phyloP scores from a whole-genome alignment of 352 stramenopile genomes.

The Peronospora destructor region DNA sequence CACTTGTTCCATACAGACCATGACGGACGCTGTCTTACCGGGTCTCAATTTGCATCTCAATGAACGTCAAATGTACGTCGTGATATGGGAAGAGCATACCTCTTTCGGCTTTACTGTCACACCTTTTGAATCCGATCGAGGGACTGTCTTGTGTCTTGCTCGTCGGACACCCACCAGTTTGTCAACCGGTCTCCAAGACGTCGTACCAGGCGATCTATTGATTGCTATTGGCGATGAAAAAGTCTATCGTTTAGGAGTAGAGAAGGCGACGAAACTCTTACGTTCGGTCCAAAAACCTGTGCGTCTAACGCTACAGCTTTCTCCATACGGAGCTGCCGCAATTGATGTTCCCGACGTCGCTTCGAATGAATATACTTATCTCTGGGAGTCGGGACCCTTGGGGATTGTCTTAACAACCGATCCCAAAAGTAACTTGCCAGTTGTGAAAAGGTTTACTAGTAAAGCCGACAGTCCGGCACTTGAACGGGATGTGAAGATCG shows the following conservation, averaged over 20 bases:
- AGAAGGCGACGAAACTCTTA: constrained; percentile 57
- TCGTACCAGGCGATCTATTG: constrained; percentile 69
- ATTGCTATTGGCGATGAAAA: constrained; percentile 72
- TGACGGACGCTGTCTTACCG: constrained; percentile 23
- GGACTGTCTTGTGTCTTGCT: constrained; percentile 52
- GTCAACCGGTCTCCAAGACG: constrained; percentile 48
- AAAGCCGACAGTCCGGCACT: constrained; percentile 45
- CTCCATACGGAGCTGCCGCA: constrained; percentile 40
- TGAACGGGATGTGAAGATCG: constrained; percentile 42
- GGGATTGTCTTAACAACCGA: constrained; percentile 71
- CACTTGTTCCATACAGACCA: too few relatives aligned
- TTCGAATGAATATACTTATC: constrained; percentile 76
- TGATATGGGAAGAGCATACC: constrained; percentile 54
- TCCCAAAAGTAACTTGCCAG: constrained; percentile 52
- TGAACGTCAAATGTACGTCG: constrained; percentile 72
- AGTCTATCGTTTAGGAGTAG: constrained; percentile 61
- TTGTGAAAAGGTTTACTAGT: constrained; percentile 71
- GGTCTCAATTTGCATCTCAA: constrained; percentile 43
- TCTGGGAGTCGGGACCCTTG: constrained; percentile 62
- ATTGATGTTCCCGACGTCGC: constrained; percentile 49
- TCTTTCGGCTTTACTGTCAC: constrained; percentile 68
- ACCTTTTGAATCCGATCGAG: constrained; percentile 60
- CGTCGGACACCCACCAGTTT: constrained; percentile 43
- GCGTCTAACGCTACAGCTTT: constrained; percentile 57
- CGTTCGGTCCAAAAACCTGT: constrained; percentile 65